A percentile compares a stretch with the other conserved stretches of the same genome.
phyloP scores from a whole-genome alignment of 2,329 filamentous ascomycete species.

The Scytalidium sp. region DNA sequence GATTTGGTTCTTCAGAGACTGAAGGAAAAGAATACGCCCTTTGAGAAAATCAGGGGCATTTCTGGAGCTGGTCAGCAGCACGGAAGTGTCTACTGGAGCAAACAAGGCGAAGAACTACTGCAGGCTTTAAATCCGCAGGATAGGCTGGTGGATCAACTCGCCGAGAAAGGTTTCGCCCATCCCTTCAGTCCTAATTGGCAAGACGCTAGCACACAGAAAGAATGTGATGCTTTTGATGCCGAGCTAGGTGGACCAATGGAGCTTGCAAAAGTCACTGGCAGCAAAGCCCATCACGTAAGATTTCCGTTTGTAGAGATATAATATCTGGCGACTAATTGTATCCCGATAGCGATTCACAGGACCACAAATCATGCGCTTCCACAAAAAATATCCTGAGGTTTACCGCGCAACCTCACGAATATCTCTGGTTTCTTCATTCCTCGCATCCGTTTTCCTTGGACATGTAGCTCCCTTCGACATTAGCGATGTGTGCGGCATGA shows the following conservation, averaged over 20 bases:
- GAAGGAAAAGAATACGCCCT: conserved; percentile 65
- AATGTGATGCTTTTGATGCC: conserved; percentile 86
- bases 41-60: conserved; percentile 73
- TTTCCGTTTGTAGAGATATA: neutral
- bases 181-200: conserved; percentile 96
- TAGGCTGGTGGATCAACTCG: conserved; percentile 70
- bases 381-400: conserved; percentile 73
- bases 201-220: conserved; percentile 87
- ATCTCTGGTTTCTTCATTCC: conserved; percentile 91
- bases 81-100: conserved; percentile 91
- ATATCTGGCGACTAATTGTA: conserved; percentile 9
- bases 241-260: conserved; percentile 62
- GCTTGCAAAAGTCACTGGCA: conserved; percentile 80
- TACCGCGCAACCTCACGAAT: conserved; percentile 82
- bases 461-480: conserved; percentile 86
- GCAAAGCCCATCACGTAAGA: conserved; percentile 88
- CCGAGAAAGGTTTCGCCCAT: conserved; percentile 68
- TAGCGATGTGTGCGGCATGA: conserved; percentile 93
- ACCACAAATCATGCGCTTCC: conserved; percentile 91
- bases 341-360: conserved; percentile 79
- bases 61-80: conserved; percentile 96
- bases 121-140: conserved; percentile 55
- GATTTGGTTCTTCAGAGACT: conserved; percentile 80
- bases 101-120: conserved; percentile 64
- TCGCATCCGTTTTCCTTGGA: conserved; percentile 87